Evolutionary conservation across 1,284 basidiomycete species (phyloP), one percentile per base, ranked within the genome.

Genomic region (Athelia psychrophila): DNA sequence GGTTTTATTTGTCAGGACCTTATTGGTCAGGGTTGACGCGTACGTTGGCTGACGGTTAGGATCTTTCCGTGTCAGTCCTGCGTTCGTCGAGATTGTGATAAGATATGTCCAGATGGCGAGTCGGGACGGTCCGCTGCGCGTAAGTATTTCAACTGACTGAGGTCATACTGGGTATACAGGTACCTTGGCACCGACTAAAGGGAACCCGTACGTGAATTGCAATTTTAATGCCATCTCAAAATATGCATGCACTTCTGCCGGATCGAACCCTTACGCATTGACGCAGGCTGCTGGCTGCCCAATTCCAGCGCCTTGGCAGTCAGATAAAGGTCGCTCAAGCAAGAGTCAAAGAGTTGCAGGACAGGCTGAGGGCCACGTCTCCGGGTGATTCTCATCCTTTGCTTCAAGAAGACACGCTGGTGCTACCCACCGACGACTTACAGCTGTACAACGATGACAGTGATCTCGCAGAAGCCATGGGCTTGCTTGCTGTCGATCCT

Each of bases 291-390:
- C 36, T 79, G 23, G 72, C 76, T 67, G 74, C 70, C 2, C 77
- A 75, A 56, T 72, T 73, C 3, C 70, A 78, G 55, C 70, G 63
- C 48, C 66, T 80, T 4, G 63, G 71, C 4, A 74, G 76, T 40
- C 70, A 79, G 60, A 75, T 79, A 44, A 76, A 74, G 51, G 54
- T 60, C 3, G 64, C 78, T 54, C 68, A 66, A 0, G 69, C 76
- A 33, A 71, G 79, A 12, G 77, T 85, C 35, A 74, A 75, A 30
- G 83, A 86, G 56, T 72, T 91, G 3, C 77, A 84, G 52, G 63
- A 69, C 1, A 77, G 81, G 2, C 63, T 88, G 5, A 63, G 73
- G 50, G 51, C 58, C 30, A 60, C 57, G 35, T 69, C 74, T 36
- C 56, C 64, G 46, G 51, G 52, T 35, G 51, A 51, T 33, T 23